These are phyloP conservation scores for Rhizophora apiculata DNA, from an alignment of 345 rosid genomes.

Conservation along the genomic window DNA sequence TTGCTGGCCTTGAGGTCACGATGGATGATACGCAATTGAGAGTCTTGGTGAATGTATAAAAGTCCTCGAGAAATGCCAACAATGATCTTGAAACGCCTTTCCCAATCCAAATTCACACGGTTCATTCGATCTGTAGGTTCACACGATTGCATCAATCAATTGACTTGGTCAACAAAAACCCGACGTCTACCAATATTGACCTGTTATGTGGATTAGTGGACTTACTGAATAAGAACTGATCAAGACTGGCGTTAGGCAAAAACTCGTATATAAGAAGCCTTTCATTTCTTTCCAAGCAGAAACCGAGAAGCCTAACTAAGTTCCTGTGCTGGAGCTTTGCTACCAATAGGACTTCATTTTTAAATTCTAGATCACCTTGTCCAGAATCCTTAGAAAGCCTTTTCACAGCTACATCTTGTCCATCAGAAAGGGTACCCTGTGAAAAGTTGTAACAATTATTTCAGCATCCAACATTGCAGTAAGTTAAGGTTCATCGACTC, in stretches of 20 bases:
- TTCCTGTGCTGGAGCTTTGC: slow-evolving; percentile 44
- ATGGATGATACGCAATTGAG: slow-evolving; percentile 41
- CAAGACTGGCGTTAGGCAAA: slow-evolving; percentile 39
- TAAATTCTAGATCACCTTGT: slow-evolving; percentile 42
- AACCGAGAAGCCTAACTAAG: slow-evolving; percentile 39
- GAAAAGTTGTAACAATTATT: too few relatives aligned
- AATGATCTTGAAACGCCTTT: too few relatives aligned
- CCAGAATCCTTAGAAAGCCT: slow-evolving; percentile 28
- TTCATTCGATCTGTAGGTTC: too few relatives aligned
- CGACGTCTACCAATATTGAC: too few relatives aligned
- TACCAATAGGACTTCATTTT: slow-evolving; percentile 33
- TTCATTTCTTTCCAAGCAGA: slow-evolving; percentile 33
- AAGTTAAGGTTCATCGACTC: too few relatives aligned
- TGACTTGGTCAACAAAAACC: too few relatives aligned
- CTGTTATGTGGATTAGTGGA: too few relatives aligned
- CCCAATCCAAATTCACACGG: too few relatives aligned
- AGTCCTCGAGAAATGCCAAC: slow-evolving; percentile 18
- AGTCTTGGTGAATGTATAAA: slow-evolving; percentile 50
- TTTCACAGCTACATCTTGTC: slow-evolving; percentile 34
- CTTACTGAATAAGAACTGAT: too few relatives aligned
- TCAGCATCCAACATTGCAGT: too few relatives aligned
- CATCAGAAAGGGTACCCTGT: slow-evolving; percentile 7
- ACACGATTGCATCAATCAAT: too few relatives aligned
- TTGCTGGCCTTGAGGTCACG: slow-evolving; percentile 51
- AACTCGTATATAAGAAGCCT: slow-evolving; percentile 44